A percentile compares a stretch with the other conserved stretches of the same genome.
phyloP scores from a whole-genome alignment of 1,139 yeast genomes.

The Protomyces gravidus region DNA sequence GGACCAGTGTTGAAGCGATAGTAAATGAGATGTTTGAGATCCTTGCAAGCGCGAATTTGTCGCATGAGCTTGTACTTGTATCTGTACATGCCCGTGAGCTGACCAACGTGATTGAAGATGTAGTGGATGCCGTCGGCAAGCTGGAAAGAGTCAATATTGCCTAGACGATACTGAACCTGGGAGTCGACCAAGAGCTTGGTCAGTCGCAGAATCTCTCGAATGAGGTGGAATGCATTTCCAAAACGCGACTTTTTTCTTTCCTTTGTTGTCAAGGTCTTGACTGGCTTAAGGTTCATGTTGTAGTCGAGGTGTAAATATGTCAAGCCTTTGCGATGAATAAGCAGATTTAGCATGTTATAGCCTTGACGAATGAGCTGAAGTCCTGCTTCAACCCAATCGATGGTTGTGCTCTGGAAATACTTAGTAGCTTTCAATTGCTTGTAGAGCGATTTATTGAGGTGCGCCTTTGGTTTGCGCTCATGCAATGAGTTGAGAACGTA shows the following conservation, averaged over 20 bases:
- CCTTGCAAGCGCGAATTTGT: conserved; percentile 93
- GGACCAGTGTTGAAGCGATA: conserved; percentile 66
- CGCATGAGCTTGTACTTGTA: conserved; percentile 98
- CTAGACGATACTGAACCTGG: conserved; percentile 84
- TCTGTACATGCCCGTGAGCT: conserved; percentile 90
- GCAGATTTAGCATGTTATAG: conserved; percentile 80
- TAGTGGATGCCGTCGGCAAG: conserved; percentile 92
- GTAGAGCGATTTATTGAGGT: conserved; percentile 57
- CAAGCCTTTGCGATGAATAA: conserved; percentile 86
- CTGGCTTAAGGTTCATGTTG: conserved; percentile 92
- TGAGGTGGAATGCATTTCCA: conserved; percentile 92
- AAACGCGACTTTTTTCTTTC: conserved; percentile 93
- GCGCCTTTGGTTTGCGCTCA: conserved; percentile 44
- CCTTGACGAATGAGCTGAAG: conserved; percentile 91
- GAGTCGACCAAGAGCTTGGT: conserved; percentile 85
- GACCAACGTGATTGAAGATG: conserved; percentile 87
- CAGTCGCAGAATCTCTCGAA: conserved; percentile 79
- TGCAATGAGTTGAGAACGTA: conserved; percentile 70
- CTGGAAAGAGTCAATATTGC: conserved; percentile 88
- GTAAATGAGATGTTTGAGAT: conserved; percentile 85
- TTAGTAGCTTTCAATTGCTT: conserved; percentile 70
- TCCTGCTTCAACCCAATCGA: conserved; percentile 99
- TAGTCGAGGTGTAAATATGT: conserved; percentile 91
- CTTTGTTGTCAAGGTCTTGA: conserved; percentile 91
- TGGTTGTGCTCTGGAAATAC: conserved; percentile 82